A percentile compares a stretch with the other conserved stretches of the same genome.
phyloP scores from a whole-genome alignment of 2,329 filamentous ascomycete genomes.

The Ophiocordyceps camponoti-leonardi region DNA sequence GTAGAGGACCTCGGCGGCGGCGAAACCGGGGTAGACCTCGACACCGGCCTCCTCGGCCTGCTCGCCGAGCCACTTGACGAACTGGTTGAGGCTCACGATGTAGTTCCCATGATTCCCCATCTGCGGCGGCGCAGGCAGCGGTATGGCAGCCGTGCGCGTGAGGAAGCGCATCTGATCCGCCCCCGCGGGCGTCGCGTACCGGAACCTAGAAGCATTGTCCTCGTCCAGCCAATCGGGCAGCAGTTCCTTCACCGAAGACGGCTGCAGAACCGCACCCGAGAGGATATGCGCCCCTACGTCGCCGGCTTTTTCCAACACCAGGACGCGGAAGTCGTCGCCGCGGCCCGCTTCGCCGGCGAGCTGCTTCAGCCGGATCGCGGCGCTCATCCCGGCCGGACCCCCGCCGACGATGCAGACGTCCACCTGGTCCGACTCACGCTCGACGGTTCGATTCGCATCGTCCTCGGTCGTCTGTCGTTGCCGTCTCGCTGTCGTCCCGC shows the following conservation, averaged over 20 bases:
- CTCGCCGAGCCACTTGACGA: constrained; percentile 90
- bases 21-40: constrained; percentile 91
- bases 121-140: constrained; percentile 78
- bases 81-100: constrained; percentile 88
- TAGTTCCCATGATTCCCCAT: constrained; percentile 99
- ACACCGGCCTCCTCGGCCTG: constrained; percentile 93
- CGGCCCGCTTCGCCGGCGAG: constrained; percentile 88
- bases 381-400: constrained; percentile 83
- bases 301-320: constrained; percentile 87
- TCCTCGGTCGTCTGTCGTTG: constrained; percentile 6
- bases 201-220: constrained; percentile 74
- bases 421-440: constrained; percentile 83
- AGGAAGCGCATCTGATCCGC: constrained; percentile 86
- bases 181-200: constrained; percentile 69
- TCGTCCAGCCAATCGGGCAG: constrained; percentile 87
- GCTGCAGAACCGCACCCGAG: constrained; percentile 89
- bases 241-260: constrained; percentile 72
- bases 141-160: constrained; percentile 62
- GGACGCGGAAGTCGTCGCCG: constrained; percentile 86
- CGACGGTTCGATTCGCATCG: constrained; percentile 38
- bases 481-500: constrained; percentile 19
- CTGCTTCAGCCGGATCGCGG: constrained; percentile 90
- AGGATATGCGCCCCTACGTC: constrained; percentile 91
- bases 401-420: constrained; percentile 95
- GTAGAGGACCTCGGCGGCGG: constrained; percentile 85